These are phyloP conservation scores for Articulospora tetracladia DNA, from an alignment of 495 filamentous ascomycete species.

Conservation along the genomic window DNA sequence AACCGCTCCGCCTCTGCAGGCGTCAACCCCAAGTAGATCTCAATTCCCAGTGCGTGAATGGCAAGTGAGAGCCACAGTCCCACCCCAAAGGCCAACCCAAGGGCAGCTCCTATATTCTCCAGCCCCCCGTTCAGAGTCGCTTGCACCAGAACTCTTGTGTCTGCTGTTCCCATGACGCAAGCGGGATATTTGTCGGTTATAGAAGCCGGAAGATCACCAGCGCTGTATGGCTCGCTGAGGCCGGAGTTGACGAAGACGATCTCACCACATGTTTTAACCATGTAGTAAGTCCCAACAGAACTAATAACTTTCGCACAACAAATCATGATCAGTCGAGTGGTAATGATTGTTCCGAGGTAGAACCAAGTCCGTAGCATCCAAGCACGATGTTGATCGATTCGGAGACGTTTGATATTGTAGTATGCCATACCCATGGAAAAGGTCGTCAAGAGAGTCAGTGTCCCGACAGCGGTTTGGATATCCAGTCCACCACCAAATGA, in stretches of 20 bases:
- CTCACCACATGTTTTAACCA: conserved; percentile 37
- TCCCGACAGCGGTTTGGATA: conserved; percentile 33
- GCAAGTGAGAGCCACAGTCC: conserved; percentile 40
- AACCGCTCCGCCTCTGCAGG: conserved; percentile 44
- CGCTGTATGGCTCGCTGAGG: neutral
- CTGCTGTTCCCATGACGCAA: conserved; percentile 28
- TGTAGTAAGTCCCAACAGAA: conserved; percentile 29
- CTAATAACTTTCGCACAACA: conserved; percentile 32
- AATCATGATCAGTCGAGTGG: conserved; percentile 39
- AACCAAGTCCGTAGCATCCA: conserved; percentile 52
- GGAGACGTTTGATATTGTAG: conserved; percentile 46
- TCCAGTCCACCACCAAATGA: conserved; percentile 42
- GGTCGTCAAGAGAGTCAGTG: conserved; percentile 34
- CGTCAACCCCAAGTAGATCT: conserved; percentile 49
- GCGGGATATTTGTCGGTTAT: conserved; percentile 33
- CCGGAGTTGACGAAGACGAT: conserved; percentile 23
- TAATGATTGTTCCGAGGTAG: conserved; percentile 44
- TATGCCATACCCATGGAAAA: conserved; percentile 33
- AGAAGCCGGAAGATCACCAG: conserved; percentile 12
- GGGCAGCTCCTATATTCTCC: conserved; percentile 31
- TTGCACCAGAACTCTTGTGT: conserved; percentile 28
- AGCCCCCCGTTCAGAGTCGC: conserved; percentile 26
- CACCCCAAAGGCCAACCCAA: conserved; percentile 40
- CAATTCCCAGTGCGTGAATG: conserved; percentile 41
- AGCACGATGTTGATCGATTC: conserved; percentile 52